phyloP scores from a whole-genome alignment of 139 green algal genomes.

The Parachlorella kessleri region DNA sequence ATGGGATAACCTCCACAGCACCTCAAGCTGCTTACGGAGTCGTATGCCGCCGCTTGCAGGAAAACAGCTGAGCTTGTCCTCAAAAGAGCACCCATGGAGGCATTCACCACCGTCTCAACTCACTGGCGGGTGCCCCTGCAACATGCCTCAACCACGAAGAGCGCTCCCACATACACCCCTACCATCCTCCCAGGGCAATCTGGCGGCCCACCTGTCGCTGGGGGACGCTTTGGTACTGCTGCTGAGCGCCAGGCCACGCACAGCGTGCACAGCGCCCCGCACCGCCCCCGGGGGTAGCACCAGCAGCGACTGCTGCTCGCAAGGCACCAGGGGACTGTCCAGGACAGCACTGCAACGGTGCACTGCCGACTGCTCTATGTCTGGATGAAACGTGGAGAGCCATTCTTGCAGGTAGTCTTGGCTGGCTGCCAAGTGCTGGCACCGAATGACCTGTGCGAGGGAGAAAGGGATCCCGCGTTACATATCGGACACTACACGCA shows the following conservation, averaged over 20 bases:
- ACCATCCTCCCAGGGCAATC: constrained; percentile 1
- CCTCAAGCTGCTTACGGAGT: too few species aligned
- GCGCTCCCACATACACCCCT: neutral
- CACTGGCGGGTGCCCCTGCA: too few species aligned
- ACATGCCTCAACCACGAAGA: too few species aligned
- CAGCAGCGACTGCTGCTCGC: constrained; percentile 23
- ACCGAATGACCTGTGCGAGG: constrained; percentile 13
- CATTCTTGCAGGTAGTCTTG: neutral
- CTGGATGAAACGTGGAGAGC: constrained; percentile 3
- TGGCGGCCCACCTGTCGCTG: neutral
- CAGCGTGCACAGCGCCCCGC: neutral
- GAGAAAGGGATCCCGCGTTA: too few species aligned
- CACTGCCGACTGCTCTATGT: neutral
- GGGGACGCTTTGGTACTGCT: constrained; percentile 14
- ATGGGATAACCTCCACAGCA: too few species aligned
- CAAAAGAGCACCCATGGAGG: neutral
- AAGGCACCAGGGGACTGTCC: constrained; percentile 4
- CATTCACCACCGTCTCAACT: neutral
- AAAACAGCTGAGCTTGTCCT: too few species aligned
- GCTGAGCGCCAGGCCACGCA: constrained; percentile 33
- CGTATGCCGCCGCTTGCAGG: too few species aligned
- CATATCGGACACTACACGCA: too few species aligned
- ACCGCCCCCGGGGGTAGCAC: constrained; percentile 10
- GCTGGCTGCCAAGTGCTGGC: constrained; percentile 10
- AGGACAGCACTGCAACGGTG: constrained; percentile 28